Base-by-base conservation (phyloP, 257 asterid species). In the Primulina tabacum region DNA sequence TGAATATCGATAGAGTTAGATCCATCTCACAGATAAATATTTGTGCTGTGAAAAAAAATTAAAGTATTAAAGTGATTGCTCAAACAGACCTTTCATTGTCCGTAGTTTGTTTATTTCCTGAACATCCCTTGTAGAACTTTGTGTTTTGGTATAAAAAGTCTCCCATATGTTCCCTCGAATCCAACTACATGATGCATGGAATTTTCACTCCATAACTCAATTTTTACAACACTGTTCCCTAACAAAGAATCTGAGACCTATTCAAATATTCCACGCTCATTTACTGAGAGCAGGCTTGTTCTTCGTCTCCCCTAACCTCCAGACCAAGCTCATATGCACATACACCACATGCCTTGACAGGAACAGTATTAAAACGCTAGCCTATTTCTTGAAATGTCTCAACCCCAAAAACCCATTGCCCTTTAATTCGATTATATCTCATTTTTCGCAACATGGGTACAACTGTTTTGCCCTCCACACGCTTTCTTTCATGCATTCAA, bases 341-440 rank as follows among this genome's bases (percentile, higher is more conserved):
- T 88, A 84, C 77, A 61, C 83, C 47, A 3, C 82, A 17, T 76
- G 78, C 75, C 57, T 57, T 63, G 21, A 73, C 64, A 30, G 60
- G 55, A 33, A 37, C 79, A 65, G 16, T 61, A 53, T 20, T 6
- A 34, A 43, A 63, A 69, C 67, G 52, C 73, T 91, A 38, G 78
- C 82, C 66, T 71, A 63, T 53, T 83, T 86, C 75, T 71, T 82
- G 74, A 88, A 81, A 79, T 83, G 76, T 73, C 84, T 85, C 81
- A 71, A 72, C 65, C 82, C 73, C 78, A 71, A 53, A 63, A 92
- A 80, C 84, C 57, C 57, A 5, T 17, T 50, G 57, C 95, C 90
- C 16, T 87, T 89, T 53, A 87, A 87, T 76, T 79, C 90, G 37
- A 81, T 89, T 6, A 77, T 92, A 43, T 92, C 98, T n/a, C 87